These are phyloP conservation scores for Cajanus cajan DNA, from an alignment of 306 rosid genomes.

Conservation along the genomic window DNA sequence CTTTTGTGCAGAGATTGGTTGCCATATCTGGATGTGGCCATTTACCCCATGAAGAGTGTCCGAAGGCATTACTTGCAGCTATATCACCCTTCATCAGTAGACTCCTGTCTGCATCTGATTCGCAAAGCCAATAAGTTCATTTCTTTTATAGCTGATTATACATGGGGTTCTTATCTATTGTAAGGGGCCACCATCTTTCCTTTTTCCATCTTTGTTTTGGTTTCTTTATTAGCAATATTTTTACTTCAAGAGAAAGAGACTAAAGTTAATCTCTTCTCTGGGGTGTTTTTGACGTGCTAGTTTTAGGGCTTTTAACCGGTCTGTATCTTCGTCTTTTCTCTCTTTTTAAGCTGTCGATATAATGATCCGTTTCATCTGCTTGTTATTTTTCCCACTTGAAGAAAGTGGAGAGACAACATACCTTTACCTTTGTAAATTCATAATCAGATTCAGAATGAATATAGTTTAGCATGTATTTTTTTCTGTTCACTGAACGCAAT, in stretches of 20 bases:
- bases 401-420: slow-evolving; percentile 26
- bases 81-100: slow-evolving; percentile 73
- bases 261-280: slow-evolving; percentile 45
- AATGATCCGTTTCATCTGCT: slow-evolving; percentile 1
- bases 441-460: slow-evolving; percentile 24
- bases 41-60: slow-evolving; percentile 97
- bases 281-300: slow-evolving; percentile 52
- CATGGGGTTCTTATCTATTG: slow-evolving; percentile 34
- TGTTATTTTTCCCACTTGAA: slow-evolving; percentile 37
- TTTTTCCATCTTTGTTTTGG: neutral
- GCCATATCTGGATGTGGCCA: slow-evolving; percentile 92
- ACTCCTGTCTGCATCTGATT: slow-evolving; percentile 47
- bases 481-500: neutral
- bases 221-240: slow-evolving; percentile 13
- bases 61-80: slow-evolving; percentile 88
- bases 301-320: slow-evolving; percentile 48
- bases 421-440: slow-evolving; percentile 42
- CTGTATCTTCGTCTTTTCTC: slow-evolving; percentile 30
- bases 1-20: slow-evolving; percentile 71
- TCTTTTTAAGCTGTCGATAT: neutral
- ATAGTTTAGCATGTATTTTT: slow-evolving; percentile 8
- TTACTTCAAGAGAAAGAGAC: slow-evolving; percentile 47
- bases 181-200: slow-evolving; percentile 5
- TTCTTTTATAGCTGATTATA: slow-evolving; percentile 33
- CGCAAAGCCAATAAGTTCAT: slow-evolving; percentile 44